Conservation (phyloP, 441 rosid species). For the Oxalis stricta region DNA sequence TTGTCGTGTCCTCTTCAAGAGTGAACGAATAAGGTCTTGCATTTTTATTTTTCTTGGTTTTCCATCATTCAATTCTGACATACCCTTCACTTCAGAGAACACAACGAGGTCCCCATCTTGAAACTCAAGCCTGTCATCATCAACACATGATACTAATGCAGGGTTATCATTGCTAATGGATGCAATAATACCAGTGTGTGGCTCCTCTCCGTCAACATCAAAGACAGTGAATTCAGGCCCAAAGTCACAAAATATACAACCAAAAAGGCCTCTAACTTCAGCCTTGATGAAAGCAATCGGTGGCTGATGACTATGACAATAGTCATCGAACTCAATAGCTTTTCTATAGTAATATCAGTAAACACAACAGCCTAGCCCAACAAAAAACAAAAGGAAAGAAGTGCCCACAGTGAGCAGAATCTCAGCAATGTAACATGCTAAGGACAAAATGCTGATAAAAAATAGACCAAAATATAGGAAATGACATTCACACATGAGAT, state of each 20-base stretch:
- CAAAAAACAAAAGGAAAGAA: slow-evolving; percentile 8
- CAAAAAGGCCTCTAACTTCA: slow-evolving; percentile 87
- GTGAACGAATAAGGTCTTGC: slow-evolving; percentile 71
- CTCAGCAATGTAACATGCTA: slow-evolving; percentile 1
- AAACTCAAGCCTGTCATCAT: slow-evolving; percentile 89
- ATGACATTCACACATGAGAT: neutral
- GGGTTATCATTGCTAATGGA: slow-evolving; percentile 76
- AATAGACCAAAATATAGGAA: neutral
- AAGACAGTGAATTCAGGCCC: slow-evolving; percentile 73
- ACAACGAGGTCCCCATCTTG: slow-evolving; percentile 83
- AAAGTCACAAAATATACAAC: slow-evolving; percentile 77
- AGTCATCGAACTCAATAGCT: slow-evolving; percentile 65
- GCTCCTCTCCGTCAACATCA: slow-evolving; percentile 88
- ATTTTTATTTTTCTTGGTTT: slow-evolving; percentile 69
- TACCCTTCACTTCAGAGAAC: slow-evolving; percentile 84
- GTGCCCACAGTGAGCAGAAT: too few relatives aligned
- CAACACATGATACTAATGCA: slow-evolving; percentile 70
- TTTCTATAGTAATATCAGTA: slow-evolving; percentile 50
- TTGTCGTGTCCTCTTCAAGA: slow-evolving; percentile 69
- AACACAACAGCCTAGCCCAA: slow-evolving; percentile 75
- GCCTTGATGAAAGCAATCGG: slow-evolving; percentile 69
- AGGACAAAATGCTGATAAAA: neutral
- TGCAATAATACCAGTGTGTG: slow-evolving; percentile 82
- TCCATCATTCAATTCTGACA: slow-evolving; percentile 80
- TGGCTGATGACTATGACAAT: slow-evolving; percentile 65